These are phyloP conservation scores for Penicillium nucicola DNA, from an alignment of 495 filamentous ascomycete genomes.

Conservation along the genomic window DNA sequence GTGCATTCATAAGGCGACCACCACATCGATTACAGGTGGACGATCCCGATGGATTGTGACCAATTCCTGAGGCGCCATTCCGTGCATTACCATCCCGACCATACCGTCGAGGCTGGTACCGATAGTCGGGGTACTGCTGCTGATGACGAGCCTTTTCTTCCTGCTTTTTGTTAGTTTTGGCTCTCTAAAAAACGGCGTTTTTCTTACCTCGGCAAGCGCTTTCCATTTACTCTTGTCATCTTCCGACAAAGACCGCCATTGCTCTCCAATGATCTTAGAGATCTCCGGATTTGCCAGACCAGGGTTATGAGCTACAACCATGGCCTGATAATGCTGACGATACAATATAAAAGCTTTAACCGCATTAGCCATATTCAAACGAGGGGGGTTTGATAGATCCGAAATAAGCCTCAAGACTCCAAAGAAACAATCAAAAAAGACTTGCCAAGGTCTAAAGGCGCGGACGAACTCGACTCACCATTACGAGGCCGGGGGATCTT, in stretches of 20 bases:
- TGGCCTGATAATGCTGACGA: conserved; percentile 86
- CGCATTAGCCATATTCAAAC: conserved; percentile 15
- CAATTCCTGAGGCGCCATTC: conserved; percentile 29
- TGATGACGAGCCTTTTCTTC: conserved; percentile 92
- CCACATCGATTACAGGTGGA: conserved; percentile 43
- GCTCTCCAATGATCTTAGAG: conserved; percentile 94
- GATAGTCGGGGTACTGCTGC: conserved; percentile 87
- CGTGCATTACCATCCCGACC: conserved; percentile 49
- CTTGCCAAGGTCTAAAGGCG: conserved; percentile 23
- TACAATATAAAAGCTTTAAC: conserved; percentile 92
- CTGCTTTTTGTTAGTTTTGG: conserved; percentile 29
- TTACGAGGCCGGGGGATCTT: conserved; percentile 95
- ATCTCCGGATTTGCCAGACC: conserved; percentile 95
- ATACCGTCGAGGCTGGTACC: conserved; percentile 85
- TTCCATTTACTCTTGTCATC: conserved; percentile 89
- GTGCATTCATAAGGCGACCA: conserved; percentile 46
- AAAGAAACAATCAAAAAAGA: conserved; percentile 16
- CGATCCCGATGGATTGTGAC: conserved; percentile 37
- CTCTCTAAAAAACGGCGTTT: background rate
- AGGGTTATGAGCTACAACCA: conserved; percentile 76
- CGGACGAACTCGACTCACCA: conserved; percentile 59
- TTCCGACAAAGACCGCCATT: conserved; percentile 75
- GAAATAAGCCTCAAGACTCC: background rate
- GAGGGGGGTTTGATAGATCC: background rate
- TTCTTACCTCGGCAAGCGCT: conserved; percentile 71